Evolutionary conservation across 2,329 filamentous ascomycete species (phyloP), one percentile per base, ranked within the genome.

Genomic region (Clarireedia homoeocarpa): DNA sequence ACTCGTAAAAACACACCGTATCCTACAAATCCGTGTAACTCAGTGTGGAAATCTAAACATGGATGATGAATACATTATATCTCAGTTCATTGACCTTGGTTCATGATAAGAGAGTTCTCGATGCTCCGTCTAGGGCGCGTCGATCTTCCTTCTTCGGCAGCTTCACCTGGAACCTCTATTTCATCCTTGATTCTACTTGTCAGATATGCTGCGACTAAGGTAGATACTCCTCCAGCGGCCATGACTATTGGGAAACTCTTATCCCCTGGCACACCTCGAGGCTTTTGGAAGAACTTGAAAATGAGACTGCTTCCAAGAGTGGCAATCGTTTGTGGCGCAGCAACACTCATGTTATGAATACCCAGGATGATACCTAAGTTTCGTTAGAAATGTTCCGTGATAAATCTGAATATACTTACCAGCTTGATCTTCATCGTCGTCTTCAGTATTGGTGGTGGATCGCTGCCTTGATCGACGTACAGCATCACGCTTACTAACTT

Each of bases 301-400:
- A 97, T 88, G 58, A 87, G 75, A 67, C 87, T 91, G 58, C 89
- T 92, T 24, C 88, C 83, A 27, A 96, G 74, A 5, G 91, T 96
- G 10, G 92, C 91, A 54, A 96, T 79, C 59, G 96, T 91, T 69
- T 97, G 92, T 1, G 92, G 92, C 5, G 90, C 85, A 0, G 91
- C 90, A 63, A 97, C 88, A 15, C 91, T 86, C 73, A 97, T 92
- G 71, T 97, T 97, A 75, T 97, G 92, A 54, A 97, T 91, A 7
- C 92, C 92, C 2, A 97, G 79, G 46, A 97, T 90, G 42, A 96
- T 88, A 44, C 92, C 68, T 44, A 61, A 9, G 5, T 1, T 6
- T 20, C 20, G 10, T 47, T 53, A 49, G 30, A 12, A n/a, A 26
- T 17, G 17, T n/a, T 12, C 4, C 1, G 10, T 51, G 15, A 17